phyloP scores from a whole-genome alignment of 1,284 basidiomycete genomes.

The Caloboletus inedulis region DNA sequence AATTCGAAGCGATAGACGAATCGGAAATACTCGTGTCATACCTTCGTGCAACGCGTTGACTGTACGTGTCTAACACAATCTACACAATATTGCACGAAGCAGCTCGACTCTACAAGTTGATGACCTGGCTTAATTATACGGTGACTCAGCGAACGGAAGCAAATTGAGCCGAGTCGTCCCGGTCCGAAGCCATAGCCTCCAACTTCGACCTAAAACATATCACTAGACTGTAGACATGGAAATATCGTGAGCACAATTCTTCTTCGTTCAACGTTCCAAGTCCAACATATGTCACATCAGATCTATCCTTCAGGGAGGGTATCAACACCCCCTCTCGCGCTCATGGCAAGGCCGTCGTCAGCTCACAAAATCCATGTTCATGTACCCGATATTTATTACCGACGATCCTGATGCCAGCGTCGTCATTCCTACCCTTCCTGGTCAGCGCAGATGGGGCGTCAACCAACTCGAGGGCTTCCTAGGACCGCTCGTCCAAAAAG shows the following conservation, averaged over 20 bases:
- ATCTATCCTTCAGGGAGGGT: conserved; percentile 89
- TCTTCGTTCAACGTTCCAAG: neutral
- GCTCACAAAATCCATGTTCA: conserved; percentile 89
- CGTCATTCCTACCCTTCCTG: conserved; percentile 75
- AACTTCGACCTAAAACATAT: neutral
- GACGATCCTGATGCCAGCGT: conserved; percentile 85
- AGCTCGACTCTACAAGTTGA: no score
- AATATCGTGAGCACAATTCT: conserved; percentile 24
- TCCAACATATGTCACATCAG: conserved; percentile 25
- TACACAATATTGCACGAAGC: neutral
- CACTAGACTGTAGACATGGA: conserved; percentile 23
- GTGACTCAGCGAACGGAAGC: neutral
- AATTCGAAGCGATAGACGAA: neutral
- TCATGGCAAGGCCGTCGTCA: conserved; percentile 77
- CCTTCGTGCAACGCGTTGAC: neutral
- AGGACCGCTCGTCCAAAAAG: conserved; percentile 84
- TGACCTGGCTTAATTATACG: no score
- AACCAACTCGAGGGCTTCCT: conserved; percentile 90
- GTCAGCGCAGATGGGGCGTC: conserved; percentile 91
- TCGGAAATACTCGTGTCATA: no score
- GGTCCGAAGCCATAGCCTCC: neutral
- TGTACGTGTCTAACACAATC: neutral
- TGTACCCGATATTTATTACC: conserved; percentile 97
- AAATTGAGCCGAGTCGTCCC: neutral
- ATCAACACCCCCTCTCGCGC: conserved; percentile 85